These are phyloP conservation scores for Daldinia grandis DNA, from an alignment of 495 filamentous ascomycete species.

Conservation along the genomic window DNA sequence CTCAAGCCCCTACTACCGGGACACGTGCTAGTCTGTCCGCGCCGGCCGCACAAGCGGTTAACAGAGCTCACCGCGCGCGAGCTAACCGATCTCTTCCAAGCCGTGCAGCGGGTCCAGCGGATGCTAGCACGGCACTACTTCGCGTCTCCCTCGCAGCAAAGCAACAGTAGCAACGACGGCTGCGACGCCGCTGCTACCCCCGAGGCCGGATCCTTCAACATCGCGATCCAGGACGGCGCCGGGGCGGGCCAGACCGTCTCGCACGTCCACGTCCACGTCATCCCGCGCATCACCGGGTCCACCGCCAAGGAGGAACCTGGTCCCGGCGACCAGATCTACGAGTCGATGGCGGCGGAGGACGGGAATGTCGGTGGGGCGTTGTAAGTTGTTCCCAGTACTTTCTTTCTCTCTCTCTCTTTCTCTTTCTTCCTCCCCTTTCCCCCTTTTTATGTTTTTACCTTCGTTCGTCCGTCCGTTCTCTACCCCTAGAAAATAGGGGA, in stretches of 20 bases:
- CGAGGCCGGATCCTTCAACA: conserved; percentile 74
- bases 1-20: conserved; percentile 93
- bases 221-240: conserved; percentile 89
- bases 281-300: conserved; percentile 68
- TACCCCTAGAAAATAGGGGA: not conserved
- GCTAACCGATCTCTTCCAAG: conserved; percentile 82
- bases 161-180: not conserved
- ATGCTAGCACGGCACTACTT: conserved; percentile 80
- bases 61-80: conserved; percentile 77
- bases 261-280: conserved; percentile 94
- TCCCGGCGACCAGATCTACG: conserved; percentile 72
- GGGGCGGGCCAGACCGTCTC: conserved; percentile 89
- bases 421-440: not conserved
- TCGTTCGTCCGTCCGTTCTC: not conserved
- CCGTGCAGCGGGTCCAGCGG: conserved; percentile 80
- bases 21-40: conserved; percentile 84
- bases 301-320: conserved; percentile 59
- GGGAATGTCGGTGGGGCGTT: conserved; percentile 77
- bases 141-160: conserved; percentile 36
- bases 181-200: conserved; percentile 3
- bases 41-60: conserved; percentile 71
- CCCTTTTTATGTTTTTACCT: no score
- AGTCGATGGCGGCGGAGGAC: conserved; percentile 81
- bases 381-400: conserved; percentile 48
- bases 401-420: not conserved